Evolutionary conservation across 441 rosid genomes (phyloP).

Genomic region (Rhodomyrtus psidioides): DNA sequence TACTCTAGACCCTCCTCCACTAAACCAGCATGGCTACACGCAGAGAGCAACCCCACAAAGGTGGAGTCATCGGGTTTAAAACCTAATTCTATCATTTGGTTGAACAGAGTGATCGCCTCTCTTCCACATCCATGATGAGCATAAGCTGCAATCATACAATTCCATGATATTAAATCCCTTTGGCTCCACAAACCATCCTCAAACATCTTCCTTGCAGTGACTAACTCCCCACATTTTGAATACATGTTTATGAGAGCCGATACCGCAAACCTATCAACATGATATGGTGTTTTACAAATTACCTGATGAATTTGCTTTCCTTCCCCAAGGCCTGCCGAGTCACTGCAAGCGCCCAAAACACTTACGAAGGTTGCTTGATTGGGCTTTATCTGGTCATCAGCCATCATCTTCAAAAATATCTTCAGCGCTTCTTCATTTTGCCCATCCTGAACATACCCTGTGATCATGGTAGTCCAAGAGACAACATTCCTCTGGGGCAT

Average conservation of each 20-base stretch:
- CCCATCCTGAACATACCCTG: constrained; percentile 40
- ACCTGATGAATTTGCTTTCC: constrained; percentile 61
- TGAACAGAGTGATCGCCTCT: constrained; percentile 44
- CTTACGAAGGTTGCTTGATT: constrained; percentile 49
- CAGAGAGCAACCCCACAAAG: constrained; percentile 50
- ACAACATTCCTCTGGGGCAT: constrained; percentile 56
- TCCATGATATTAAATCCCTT: constrained; percentile 59
- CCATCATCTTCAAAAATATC: constrained; percentile 40
- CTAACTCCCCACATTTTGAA: constrained; percentile 53
- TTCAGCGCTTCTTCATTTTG: constrained; percentile 49
- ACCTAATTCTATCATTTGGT: constrained; percentile 37
- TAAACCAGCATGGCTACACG: constrained; percentile 60
- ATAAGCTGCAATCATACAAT: constrained; percentile 58
- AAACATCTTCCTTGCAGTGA: constrained; percentile 39
- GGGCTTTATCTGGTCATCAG: constrained; percentile 33
- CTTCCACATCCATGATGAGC: constrained; percentile 60
- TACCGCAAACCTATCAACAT: constrained; percentile 24
- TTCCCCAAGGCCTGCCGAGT: constrained; percentile 49
- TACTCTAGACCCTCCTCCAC: constrained; percentile 46
- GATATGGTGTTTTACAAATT: constrained; percentile 41
- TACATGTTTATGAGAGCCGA: constrained; percentile 69
- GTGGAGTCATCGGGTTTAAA: constrained; percentile 46
- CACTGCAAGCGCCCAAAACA: constrained; percentile 56
- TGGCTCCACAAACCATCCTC: constrained; percentile 29
- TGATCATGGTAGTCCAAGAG: constrained; percentile 70